Evolutionary conservation across 805 yeast genomes (phyloP).

Genomic region (Ogataea trehalophila): DNA sequence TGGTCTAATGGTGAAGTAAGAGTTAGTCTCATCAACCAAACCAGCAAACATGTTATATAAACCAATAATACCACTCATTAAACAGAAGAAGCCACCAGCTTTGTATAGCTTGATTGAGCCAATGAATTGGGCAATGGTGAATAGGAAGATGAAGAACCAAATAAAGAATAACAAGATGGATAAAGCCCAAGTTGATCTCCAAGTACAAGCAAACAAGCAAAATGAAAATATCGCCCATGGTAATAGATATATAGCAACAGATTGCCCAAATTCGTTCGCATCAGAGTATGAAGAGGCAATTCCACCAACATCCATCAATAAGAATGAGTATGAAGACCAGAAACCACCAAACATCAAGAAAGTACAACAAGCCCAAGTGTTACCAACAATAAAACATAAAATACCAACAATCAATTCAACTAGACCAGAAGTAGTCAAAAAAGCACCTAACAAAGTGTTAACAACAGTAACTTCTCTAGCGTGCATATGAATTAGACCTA

Average conservation of each 20-base stretch:
- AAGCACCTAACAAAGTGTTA: slow-evolving; percentile 40
- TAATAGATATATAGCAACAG: slow-evolving; percentile 43
- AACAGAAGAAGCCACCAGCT: slow-evolving; percentile 48
- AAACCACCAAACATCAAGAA: slow-evolving; percentile 51
- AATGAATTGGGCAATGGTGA: slow-evolving; percentile 41
- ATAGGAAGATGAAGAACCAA: slow-evolving; percentile 41
- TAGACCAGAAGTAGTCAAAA: slow-evolving; percentile 45
- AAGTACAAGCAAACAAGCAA: slow-evolving; percentile 40
- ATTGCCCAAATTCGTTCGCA: slow-evolving; percentile 35
- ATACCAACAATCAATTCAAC: slow-evolving; percentile 47
- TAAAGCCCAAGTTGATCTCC: slow-evolving; percentile 43
- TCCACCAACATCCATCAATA: slow-evolving; percentile 41
- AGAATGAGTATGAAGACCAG: slow-evolving; percentile 46
- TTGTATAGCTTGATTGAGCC: slow-evolving; percentile 28
- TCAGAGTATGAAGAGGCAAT: slow-evolving; percentile 35
- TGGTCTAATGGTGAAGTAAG: slow-evolving; percentile 51
- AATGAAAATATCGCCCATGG: slow-evolving; percentile 52
- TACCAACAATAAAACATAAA: slow-evolving; percentile 46
- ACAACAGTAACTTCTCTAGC: slow-evolving; percentile 42
- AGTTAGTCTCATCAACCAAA: slow-evolving; percentile 46
- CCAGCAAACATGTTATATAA: slow-evolving; percentile 47
- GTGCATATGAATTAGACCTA: slow-evolving; percentile 42
- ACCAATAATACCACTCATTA: slow-evolving; percentile 39
- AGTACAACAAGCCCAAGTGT: slow-evolving; percentile 53
- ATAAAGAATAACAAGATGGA: slow-evolving; percentile 36